Evolutionary conservation across 1,284 basidiomycete genomes (phyloP).

Genomic region (Trametes versicolor): DNA sequence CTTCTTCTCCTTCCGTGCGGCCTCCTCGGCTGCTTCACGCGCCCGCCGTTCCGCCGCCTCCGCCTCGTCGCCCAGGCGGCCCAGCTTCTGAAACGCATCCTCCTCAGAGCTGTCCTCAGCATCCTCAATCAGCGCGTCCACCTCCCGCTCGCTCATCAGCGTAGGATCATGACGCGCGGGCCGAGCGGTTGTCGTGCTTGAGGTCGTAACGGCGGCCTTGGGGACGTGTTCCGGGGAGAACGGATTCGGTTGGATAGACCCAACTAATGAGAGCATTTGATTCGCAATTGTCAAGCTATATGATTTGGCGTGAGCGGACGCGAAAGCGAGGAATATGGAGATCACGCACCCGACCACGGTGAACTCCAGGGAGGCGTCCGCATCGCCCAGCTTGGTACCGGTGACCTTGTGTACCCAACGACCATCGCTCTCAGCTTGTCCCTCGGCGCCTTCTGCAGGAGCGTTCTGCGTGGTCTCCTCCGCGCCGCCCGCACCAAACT

Average conservation of each 20-base stretch:
- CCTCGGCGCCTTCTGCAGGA: constrained; percentile 39
- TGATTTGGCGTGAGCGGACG: constrained; percentile 15
- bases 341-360: constrained; percentile 89
- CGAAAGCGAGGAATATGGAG: constrained; percentile 4
- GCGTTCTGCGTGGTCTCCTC: constrained; percentile 20
- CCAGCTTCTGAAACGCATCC: constrained; percentile 50
- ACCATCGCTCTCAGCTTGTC: constrained; percentile 61
- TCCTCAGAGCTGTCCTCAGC: constrained; percentile 37
- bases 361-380: constrained; percentile 79
- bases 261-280: constrained; percentile 93
- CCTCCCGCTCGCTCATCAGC: constrained; percentile 26
- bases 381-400: constrained; percentile 77
- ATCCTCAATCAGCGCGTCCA: constrained; percentile 43
- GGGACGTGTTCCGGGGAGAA: constrained; percentile 75
- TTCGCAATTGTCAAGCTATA: constrained; percentile 90
- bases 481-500: constrained; percentile 58
- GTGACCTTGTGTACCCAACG: constrained; percentile 86
- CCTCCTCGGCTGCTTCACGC: constrained; percentile 42
- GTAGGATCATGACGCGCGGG: constrained; percentile 15
- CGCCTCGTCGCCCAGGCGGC: constrained; percentile 45
- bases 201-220: constrained; percentile 38
- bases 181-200: constrained; percentile 13
- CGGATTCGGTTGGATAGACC: constrained; percentile 89
- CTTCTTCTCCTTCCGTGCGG: constrained; percentile 43
- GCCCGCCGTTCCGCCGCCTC: constrained; percentile 40